Evolutionary conservation across 1,284 basidiomycete species (phyloP).

Genomic region (Apiotrichum veenhuisii): DNA sequence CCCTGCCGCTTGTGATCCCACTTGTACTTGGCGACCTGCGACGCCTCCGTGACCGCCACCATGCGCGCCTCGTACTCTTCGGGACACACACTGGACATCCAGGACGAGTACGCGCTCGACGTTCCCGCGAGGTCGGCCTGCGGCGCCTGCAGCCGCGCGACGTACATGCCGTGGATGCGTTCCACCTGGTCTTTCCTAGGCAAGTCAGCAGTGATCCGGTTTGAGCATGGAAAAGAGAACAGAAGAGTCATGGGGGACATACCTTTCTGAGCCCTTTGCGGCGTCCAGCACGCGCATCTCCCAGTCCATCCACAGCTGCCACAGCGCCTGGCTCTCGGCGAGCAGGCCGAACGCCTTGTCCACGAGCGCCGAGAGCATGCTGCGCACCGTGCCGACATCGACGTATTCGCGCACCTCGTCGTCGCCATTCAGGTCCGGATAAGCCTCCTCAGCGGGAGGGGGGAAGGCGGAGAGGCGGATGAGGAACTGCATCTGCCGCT

Average conservation of each 20-base stretch:
- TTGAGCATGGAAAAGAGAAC: no score
- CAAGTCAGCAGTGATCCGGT: no score
- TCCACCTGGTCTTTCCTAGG: conserved; percentile 32
- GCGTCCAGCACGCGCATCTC: conserved; percentile 62
- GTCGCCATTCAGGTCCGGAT: conserved; percentile 12
- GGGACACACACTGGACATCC: conserved; percentile 70
- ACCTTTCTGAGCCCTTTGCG: conserved; percentile 55
- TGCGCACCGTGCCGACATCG: conserved; percentile 56
- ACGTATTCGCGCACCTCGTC: conserved; percentile 49
- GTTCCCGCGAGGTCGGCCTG: conserved; percentile 63
- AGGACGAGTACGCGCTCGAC: conserved; percentile 76
- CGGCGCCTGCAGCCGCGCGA: conserved; percentile 44
- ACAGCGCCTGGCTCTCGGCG: conserved; percentile 65
- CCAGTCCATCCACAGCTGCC: conserved; percentile 71
- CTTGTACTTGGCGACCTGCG: conserved; percentile 54
- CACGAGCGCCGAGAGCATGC: conserved; percentile 58
- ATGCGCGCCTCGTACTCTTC: conserved; percentile 71
- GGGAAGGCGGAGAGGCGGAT: conserved; percentile 48
- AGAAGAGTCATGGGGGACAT: conserved; percentile 13
- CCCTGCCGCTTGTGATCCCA: conserved; percentile 36
- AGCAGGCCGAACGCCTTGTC: conserved; percentile 55
- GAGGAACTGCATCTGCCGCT: conserved; percentile 66
- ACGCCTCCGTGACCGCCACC: conserved; percentile 67
- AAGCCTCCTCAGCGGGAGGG: conserved; percentile 41
- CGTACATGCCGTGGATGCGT: conserved; percentile 40